Base-by-base conservation (phyloP, 2,329 filamentous ascomycete genomes). In the Xylaria sp. region DNA sequence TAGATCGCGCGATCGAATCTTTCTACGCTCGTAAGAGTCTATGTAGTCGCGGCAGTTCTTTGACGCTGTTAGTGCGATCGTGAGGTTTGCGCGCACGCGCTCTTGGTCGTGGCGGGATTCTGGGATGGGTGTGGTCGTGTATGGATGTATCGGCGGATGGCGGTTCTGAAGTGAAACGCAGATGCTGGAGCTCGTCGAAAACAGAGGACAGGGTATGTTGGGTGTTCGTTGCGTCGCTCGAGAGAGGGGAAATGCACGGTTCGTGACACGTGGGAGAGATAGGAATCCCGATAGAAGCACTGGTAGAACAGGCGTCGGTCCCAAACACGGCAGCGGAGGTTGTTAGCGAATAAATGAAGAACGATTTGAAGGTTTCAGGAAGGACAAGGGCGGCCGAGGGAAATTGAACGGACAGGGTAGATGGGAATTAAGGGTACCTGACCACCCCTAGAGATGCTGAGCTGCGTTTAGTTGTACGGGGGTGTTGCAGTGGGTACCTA, bases 351-450 rank as follows among this genome's bases (percentile, higher is more conserved):
- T 23, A 28, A 31, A n/a, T 31, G 28, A 31, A 31, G 45, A 47
- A 51, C 37, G 17, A 51, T 57, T 37, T n/a, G n/a, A 21, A 38
- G 33, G 33, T 61, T 56, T 45, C 17, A 50, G 35, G 33, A 52
- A 55, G 55, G 33, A 42, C 28, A 55, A n/a, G 42, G 42, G 14
- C 50, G 50, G 49, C 17, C 37, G 38, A 23, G 37, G 17, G 56
- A 46, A 63, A 54, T 60, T 60, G 61, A 57, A 53, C 23, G 14
- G 33, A 43, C 60, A 63, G 45, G 60, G 50, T 47, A 50, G 11
- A 55, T 38, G 40, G 40, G 17, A n/a, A 28, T 25, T 43, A 19
- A 31, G 9, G 28, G 28, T 4, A 31, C 28, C 28, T 31, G n/a
- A 31, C 28, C 28, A 31, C 28, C 5, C 9, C 28, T 9, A 31